These are phyloP conservation scores for Staphylotrichum tortipilum DNA, from an alignment of 495 filamentous ascomycete genomes.

Conservation along the genomic window DNA sequence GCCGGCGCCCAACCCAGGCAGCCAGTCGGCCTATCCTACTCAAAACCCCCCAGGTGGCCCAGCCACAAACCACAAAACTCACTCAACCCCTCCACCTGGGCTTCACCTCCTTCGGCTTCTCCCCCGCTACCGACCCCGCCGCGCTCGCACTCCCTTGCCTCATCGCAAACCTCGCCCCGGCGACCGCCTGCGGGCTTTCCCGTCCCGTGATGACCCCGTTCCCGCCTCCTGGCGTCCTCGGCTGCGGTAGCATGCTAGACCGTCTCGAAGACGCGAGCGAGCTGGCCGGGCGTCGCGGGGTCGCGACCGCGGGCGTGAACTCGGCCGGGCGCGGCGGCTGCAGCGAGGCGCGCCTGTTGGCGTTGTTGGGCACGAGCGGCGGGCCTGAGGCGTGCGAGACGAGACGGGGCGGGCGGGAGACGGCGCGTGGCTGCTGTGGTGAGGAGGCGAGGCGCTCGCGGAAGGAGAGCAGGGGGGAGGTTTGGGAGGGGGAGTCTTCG, in stretches of 20 bases:
- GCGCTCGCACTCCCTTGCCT: constrained; percentile 16
- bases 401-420: constrained; percentile 31
- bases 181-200: constrained; percentile 33
- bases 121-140: constrained; percentile 10
- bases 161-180: constrained; percentile 33
- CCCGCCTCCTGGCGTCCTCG: constrained; percentile 6
- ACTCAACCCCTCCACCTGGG: constrained; percentile 23
- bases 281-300: constrained; percentile 35
- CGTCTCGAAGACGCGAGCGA: constrained; percentile 37
- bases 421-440: constrained; percentile 26
- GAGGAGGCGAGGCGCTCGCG: constrained; percentile 41
- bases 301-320: constrained; percentile 10
- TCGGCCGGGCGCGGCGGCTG: constrained; percentile 30
- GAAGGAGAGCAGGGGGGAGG: constrained; percentile 34
- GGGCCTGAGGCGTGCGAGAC: constrained; percentile 1
- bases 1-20: no score
- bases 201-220: constrained; percentile 19
- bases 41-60: no score
- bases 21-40: no score
- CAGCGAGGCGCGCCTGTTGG: constrained; percentile 39
- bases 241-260: constrained; percentile 44
- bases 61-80: no score
- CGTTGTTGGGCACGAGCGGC: constrained; percentile 18
- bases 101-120: constrained; percentile 17
- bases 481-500: constrained; percentile 31